phyloP scores from a whole-genome alignment of 768 basidiomycete genomes.

The Agaricus bisporus region DNA sequence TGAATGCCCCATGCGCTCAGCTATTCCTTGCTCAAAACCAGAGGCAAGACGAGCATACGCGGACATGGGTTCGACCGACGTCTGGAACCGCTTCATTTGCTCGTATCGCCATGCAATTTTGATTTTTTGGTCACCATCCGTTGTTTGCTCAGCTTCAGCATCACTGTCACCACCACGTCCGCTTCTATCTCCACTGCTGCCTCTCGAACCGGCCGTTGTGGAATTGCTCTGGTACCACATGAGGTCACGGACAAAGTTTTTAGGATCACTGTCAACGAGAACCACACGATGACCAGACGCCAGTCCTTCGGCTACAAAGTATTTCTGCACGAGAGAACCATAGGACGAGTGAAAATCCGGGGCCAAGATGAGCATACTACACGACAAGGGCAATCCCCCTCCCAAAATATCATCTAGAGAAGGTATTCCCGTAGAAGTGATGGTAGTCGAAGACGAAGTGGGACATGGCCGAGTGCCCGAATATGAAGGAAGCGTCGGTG shows the following conservation, averaged over 20 bases:
- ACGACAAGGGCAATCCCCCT: slow-evolving; percentile 82
- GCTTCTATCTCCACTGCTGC: slow-evolving; percentile 23
- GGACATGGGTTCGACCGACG: slow-evolving; percentile 54
- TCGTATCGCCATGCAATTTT: slow-evolving; percentile 99
- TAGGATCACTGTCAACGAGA: slow-evolving; percentile 55
- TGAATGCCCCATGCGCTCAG: slow-evolving; percentile 1
- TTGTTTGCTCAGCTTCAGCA: slow-evolving; percentile 32
- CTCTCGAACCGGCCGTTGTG: slow-evolving; percentile 16
- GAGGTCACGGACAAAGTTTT: slow-evolving; percentile 57
- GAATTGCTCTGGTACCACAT: slow-evolving; percentile 67
- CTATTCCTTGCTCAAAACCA: slow-evolving; percentile 3
- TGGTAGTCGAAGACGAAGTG: slow-evolving; percentile 44
- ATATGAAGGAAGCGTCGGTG: slow-evolving; percentile 24
- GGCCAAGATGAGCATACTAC: slow-evolving; percentile 65
- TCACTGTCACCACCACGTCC: slow-evolving; percentile 24
- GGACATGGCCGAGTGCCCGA: slow-evolving; percentile 56
- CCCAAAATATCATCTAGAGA: slow-evolving; percentile 95
- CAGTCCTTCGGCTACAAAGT: slow-evolving; percentile 86
- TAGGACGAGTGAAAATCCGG: slow-evolving; percentile 86
- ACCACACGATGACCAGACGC: slow-evolving; percentile 62
- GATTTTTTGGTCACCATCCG: slow-evolving; percentile 50
- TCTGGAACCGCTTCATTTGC: slow-evolving; percentile 87
- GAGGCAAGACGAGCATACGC: slow-evolving; percentile 35
- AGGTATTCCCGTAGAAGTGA: slow-evolving; percentile 83
- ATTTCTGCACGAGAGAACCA: slow-evolving; percentile 78